Percentiles rank a stretch among this genome's conserved stretches.
Conservation (phyloP, 1,284 basidiomycete genomes). For the Leccinum griseonigrum region DNA sequence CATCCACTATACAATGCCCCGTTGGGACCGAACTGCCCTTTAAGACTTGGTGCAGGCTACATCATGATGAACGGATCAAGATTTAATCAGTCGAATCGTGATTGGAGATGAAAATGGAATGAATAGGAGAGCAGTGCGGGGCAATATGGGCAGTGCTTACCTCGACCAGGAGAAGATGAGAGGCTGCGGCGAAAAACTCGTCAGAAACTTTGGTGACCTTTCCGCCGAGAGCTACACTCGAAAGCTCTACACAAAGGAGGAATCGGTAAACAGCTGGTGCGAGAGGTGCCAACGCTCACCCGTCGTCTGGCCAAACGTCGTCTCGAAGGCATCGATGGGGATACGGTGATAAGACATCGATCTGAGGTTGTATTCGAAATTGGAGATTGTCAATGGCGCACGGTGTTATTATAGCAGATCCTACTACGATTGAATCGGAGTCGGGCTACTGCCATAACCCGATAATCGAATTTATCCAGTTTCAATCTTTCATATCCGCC, state of each 20-base stretch:
- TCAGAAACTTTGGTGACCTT: slow-evolving; percentile 79
- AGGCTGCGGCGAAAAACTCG: slow-evolving; percentile 93
- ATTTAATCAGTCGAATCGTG: not conserved
- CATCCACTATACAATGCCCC: slow-evolving; percentile 95
- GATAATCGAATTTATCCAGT: not conserved
- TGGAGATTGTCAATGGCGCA: not conserved
- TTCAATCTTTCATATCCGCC: not conserved
- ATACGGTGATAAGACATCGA: slow-evolving; percentile 24
- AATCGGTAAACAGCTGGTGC: not conserved
- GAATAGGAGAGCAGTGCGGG: not conserved
- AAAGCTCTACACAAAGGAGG: slow-evolving; percentile 64
- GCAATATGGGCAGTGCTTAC: slow-evolving; percentile 42
- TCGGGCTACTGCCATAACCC: not conserved
- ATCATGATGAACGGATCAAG: not conserved
- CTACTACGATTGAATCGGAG: not conserved
- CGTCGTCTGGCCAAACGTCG: slow-evolving; percentile 53
- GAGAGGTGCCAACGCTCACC: not conserved
- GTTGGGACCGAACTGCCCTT: slow-evolving; percentile 95
- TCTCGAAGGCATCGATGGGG: slow-evolving; percentile 23
- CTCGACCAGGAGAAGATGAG: slow-evolving; percentile 80
- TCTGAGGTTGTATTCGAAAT: not conserved
- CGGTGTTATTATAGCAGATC: not conserved
- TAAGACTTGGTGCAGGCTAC: slow-evolving; percentile 77
- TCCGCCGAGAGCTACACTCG: slow-evolving; percentile 84
- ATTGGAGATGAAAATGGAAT: not conserved